Base-by-base conservation (phyloP, 2,329 filamentous ascomycete species). In the Trichophyton benhamiae region DNA sequence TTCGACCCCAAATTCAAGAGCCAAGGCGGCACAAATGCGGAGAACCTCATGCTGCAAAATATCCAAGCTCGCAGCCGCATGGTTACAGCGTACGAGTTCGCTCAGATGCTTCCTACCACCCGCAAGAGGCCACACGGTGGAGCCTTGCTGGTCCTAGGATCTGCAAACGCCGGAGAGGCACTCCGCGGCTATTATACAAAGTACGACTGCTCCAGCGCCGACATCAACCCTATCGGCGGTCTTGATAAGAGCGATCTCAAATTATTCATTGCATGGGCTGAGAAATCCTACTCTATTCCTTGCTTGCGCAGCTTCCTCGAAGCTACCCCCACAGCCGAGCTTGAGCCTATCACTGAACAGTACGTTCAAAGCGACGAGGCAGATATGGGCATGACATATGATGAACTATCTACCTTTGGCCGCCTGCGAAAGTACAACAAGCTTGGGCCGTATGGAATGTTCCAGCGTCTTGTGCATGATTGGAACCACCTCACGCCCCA, bases 221-320 rank as follows among this genome's bases (percentile, higher is more conserved):
- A 82, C 64, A 77, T 85, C 67, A 85, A 87, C 66, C 86, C 67
- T n/a, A 72, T 72, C 36, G 72, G 77, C 46, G 70, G 71, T 25
- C 82, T 84, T 58, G 78, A 76, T 60, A 89, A 89, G 71, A 81
- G 76, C 1, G 87, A 90, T 66, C 74, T 88, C 1, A 88, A 87
- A 71, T 72, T 79, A 2, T 89, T 90, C 72, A 86, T 89, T 61
- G 74, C 74, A 7, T 89, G 82, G 79, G 83, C 84, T 1, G 72
- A 77, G 63, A 75, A 70, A 20, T 73, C 79, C n/a, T 88, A 86
- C 67, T 71, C 80, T 5, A 71, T 90, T 0, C 84, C 68, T 15
- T 63, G 63, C 49, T 61, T 70, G 8, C 59, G 81, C 3, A 78
- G 82, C 6, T 90, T 90, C 72, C 72, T 90, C 44, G 76, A 77